phyloP scores from a whole-genome alignment of 129 eudicot species.

The Flaveria trinervia region DNA sequence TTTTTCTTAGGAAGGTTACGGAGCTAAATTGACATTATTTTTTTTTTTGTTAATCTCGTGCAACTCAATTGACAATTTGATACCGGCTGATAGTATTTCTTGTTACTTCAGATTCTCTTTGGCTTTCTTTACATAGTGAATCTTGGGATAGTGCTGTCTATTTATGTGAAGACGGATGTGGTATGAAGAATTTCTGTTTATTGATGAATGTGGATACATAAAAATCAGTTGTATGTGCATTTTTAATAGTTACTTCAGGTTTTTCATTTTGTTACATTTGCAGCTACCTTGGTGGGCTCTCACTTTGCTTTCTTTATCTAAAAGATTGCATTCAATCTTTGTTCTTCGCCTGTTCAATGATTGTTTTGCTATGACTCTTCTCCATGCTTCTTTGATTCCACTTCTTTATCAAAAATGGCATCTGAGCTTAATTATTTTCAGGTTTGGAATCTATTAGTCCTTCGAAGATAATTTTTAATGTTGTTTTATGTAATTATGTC shows the following conservation, averaged over 20 bases:
- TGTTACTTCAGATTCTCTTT: constrained; percentile 67
- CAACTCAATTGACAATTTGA: background rate
- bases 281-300: constrained; percentile 99
- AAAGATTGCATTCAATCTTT: constrained; percentile 85
- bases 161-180: constrained; percentile 91
- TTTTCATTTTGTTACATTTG: constrained; percentile 17
- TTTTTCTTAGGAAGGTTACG: background rate
- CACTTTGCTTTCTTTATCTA: constrained; percentile 75
- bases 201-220: constrained; percentile 8
- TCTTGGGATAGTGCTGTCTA: constrained; percentile 71
- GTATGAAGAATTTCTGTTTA: constrained; percentile 44
- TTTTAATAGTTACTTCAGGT: background rate
- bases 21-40: background rate
- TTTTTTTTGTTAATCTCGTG: background rate
- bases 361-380: constrained; percentile 88
- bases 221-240: constrained; percentile 7
- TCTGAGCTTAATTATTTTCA: constrained; percentile 80
- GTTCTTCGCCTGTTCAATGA: constrained; percentile 92
- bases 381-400: constrained; percentile 73
- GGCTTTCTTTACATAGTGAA: constrained; percentile 78
- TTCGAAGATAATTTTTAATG: background rate
- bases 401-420: constrained; percentile 85
- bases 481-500: background rate
- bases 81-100: constrained; percentile 15
- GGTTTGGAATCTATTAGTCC: constrained; percentile 39